Conservation (phyloP, 2,329 filamentous ascomycete species). For the Metarhizium sp. region DNA sequence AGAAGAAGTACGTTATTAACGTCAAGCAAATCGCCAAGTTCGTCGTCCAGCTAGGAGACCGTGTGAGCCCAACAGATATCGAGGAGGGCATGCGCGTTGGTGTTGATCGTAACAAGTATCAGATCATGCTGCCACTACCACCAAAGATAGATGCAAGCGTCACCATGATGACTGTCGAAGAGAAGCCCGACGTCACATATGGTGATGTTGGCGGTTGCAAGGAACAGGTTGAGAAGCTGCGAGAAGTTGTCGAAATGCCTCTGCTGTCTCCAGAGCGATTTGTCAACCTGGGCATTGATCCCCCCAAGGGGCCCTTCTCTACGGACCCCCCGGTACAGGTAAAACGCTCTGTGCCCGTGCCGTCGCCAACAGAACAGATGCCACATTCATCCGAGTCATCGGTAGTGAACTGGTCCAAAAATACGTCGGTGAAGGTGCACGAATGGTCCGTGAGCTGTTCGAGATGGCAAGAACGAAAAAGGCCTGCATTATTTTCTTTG, state of each 20-base stretch:
- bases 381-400: conserved; percentile 97
- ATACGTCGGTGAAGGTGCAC: conserved; percentile 94
- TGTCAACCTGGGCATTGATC: conserved; percentile 97
- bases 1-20: conserved; percentile 99
- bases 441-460: conserved; percentile 97
- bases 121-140: conserved; percentile 90
- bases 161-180: conserved; percentile 99
- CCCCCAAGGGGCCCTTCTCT: conserved; percentile 92
- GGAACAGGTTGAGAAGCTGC: conserved; percentile 97
- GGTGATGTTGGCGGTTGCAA: conserved; percentile 98
- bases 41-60: conserved; percentile 92
- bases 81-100: conserved; percentile 98
- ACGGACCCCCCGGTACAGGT: conserved; percentile 95
- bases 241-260: conserved; percentile 98
- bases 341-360: conserved; percentile 97
- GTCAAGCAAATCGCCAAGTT: conserved; percentile 99
- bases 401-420: conserved; percentile 97
- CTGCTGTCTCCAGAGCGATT: conserved; percentile 93
- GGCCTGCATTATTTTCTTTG: conserved; percentile 95
- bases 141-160: conserved; percentile 98
- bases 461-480: conserved; percentile 99
- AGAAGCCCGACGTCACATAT: conserved; percentile 98
- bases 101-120: conserved; percentile 98
- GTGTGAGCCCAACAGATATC: conserved; percentile 96
- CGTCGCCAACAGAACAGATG: conserved; percentile 94